Base-by-base conservation (phyloP, 805 yeast species). In the Starmerella apicola region DNA sequence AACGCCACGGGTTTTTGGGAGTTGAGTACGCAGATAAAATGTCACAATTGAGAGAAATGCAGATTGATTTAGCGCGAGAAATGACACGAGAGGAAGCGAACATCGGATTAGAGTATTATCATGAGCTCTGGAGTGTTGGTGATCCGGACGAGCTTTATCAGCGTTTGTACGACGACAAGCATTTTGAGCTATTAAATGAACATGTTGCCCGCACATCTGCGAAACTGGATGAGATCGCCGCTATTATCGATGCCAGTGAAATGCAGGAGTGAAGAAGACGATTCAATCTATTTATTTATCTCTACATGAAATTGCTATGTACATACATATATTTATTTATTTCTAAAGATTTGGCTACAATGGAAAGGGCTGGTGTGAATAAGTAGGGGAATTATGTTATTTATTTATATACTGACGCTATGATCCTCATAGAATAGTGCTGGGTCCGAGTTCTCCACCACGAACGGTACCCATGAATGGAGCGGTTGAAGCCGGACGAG, bases 21-120 rank as follows among this genome's bases (percentile, higher is more conserved):
- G 39, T 50, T 6, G 53, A 63, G 31, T 79, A 78, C 53, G 63
- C 66, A 15, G 58, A 61, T 6, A 73, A 74, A 34, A 58, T 83
- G 37, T 55, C 57, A n/a, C 61, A 66, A 32, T 61, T 81, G 32
- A 72, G 81, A 45, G 51, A 55, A 9, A 63, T 75, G n/a, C 93
- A 83, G 50, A 49, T 67, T 16, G 64, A 61, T 27, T 55, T 76
- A 25, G 61, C 70, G 19, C 49, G 55, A 13, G 62, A 61, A 39
- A 65, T 70, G 55, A 63, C 64, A 15, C 44, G 42, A 34, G 54
- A 41, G 51, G 59, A 48, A 48, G 49, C 38, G 32, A 45, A 42
- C 23, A 53, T 39, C 23, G 59, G 45, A 26, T 45, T 51, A 51
- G 45, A 46, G 47, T 45, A 43, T 52, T 44, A 55, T 62, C 64